phyloP scores from a whole-genome alignment of 495 filamentous ascomycete genomes.

The Corynascus novoguineensis region DNA sequence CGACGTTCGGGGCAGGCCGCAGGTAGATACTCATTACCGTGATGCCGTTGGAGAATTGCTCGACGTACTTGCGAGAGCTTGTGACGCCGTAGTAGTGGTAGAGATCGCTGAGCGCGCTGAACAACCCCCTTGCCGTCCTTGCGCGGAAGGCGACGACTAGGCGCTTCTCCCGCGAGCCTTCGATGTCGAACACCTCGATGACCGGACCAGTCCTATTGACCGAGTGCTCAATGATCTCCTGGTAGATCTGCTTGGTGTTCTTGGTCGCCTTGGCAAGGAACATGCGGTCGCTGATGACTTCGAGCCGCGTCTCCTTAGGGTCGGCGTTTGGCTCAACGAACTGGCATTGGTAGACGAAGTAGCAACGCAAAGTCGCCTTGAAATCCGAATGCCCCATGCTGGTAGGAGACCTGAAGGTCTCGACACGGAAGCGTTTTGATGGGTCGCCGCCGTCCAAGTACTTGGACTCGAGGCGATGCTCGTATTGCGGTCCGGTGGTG shows the following conservation, averaged over 20 bases:
- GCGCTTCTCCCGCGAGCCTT: conserved; percentile 81
- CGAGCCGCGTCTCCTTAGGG: conserved; percentile 77
- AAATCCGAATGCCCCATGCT: conserved; percentile 49
- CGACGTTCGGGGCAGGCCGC: conserved; percentile 56
- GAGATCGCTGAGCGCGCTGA: conserved; percentile 90
- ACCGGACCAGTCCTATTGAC: conserved; percentile 82
- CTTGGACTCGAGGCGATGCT: conserved; percentile 89
- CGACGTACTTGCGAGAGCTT: conserved; percentile 93
- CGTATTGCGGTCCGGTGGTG: conserved; percentile 75
- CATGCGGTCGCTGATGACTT: conserved; percentile 85
- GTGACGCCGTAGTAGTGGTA: conserved; percentile 99
- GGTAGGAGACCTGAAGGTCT: conserved; percentile 91
- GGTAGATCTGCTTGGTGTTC: conserved; percentile 92
- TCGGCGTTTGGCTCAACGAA: conserved; percentile 70
- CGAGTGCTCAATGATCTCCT: conserved; percentile 81
- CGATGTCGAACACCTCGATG: conserved; percentile 96
- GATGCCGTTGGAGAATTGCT: conserved; percentile 98
- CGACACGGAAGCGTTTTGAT: conserved; percentile 70
- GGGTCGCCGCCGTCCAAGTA: conserved; percentile 74
- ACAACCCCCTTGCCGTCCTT: conserved; percentile 85
- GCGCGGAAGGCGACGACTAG: conserved; percentile 91
- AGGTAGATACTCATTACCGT: conserved; percentile 94
- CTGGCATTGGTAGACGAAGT: conserved; percentile 95
- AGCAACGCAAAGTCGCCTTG: conserved; percentile 84
- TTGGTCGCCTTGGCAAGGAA: conserved; percentile 93